Conservation (phyloP, 164 flowering plant species). For the Aristolochia fimbriata region DNA sequence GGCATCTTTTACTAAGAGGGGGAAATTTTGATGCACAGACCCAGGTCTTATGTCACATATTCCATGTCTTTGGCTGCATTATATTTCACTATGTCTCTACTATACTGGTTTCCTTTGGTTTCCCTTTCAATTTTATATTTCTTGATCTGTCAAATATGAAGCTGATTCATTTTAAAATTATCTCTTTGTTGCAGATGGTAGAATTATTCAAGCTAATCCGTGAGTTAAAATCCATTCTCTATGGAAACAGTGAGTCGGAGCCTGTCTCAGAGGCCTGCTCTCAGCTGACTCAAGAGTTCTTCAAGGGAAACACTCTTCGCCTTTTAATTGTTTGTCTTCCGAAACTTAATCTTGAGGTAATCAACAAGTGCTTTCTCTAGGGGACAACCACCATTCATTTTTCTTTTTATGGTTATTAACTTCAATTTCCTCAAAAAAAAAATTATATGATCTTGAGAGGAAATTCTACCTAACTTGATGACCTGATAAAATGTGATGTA, state of each 20-base stretch:
- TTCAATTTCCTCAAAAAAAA: no score
- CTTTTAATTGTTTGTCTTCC: slow-evolving; percentile 69
- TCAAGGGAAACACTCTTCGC: slow-evolving; percentile 66
- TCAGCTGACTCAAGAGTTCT: slow-evolving; percentile 87
- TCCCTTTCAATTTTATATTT: not conserved
- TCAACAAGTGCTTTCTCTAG: not conserved
- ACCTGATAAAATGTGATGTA: no score
- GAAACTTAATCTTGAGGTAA: slow-evolving; percentile 82
- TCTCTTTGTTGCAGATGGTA: slow-evolving; percentile 40
- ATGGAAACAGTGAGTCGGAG: slow-evolving; percentile 85
- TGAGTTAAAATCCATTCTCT: slow-evolving; percentile 69
- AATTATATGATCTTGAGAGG: no score
- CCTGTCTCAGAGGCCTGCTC: slow-evolving; percentile 89
- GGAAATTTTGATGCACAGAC: no score
- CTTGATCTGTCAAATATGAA: not conserved
- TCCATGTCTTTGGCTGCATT: not conserved
- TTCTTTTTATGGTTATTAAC: no score
- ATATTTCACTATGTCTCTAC: not conserved
- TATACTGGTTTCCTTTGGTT: not conserved
- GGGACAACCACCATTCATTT: no score
- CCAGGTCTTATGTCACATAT: no score
- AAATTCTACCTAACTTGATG: no score
- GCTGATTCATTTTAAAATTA: not conserved
- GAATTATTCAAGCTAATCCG: slow-evolving; percentile 60
- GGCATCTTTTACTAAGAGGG: no score